A percentile compares a stretch with the other conserved stretches of the same genome.
Evolutionary conservation across 768 basidiomycete genomes (phyloP).

Genomic region (Multifurca ochricompacta): DNA sequence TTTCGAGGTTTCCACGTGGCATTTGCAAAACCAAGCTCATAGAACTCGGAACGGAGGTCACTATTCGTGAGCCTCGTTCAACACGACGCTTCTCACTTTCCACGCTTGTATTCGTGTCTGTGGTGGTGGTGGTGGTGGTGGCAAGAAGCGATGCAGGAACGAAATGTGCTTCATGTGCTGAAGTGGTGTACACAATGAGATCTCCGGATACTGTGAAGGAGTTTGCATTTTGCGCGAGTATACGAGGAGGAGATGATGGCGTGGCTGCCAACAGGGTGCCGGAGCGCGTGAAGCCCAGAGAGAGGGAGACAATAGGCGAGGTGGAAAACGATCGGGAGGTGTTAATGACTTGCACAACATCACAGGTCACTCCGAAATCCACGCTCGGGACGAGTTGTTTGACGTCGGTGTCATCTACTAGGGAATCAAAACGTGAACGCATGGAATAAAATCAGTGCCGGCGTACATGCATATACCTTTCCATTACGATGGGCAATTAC

Average conservation of each 20-base stretch:
- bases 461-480: constrained; percentile 16
- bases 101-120: not conserved
- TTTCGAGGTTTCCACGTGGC: constrained; percentile 96
- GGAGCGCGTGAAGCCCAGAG: constrained; percentile 12
- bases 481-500: constrained; percentile 10
- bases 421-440: not conserved
- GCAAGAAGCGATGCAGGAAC: constrained; percentile 41
- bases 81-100: constrained; percentile 69
- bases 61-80: constrained; percentile 86
- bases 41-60: constrained; percentile 75
- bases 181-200: constrained; percentile 81
- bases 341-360: constrained; percentile 4
- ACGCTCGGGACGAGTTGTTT: not conserved
- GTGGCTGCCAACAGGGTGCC: constrained; percentile 6
- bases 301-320: not conserved
- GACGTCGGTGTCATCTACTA: constrained; percentile 2
- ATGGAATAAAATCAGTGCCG: not conserved
- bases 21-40: constrained; percentile 94
- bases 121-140: too few relatives aligned
- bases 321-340: not conserved
- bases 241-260: constrained; percentile 7
- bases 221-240: constrained; percentile 48
- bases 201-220: constrained; percentile 69
- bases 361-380: constrained; percentile 13
- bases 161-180: constrained; percentile 73